Evolutionary conservation across 179 eudicot genomes (phyloP).

Genomic region (Pouteria campechiana): DNA sequence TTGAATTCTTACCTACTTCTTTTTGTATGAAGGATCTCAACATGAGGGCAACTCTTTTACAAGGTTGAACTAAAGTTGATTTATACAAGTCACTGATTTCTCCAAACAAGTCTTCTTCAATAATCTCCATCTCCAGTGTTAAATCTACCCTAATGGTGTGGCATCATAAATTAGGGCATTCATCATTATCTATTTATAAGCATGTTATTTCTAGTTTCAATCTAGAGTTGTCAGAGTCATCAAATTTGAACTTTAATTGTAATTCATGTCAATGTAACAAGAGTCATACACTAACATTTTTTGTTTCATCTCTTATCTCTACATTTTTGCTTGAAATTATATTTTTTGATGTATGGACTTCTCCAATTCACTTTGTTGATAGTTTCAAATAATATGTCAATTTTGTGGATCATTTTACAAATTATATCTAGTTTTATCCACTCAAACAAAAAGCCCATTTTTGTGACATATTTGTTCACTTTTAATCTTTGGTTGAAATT

Average conservation of each 20-base stretch:
- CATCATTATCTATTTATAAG: neutral
- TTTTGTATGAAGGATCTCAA: slow-evolving; percentile 4
- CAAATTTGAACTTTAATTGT: too few relatives aligned
- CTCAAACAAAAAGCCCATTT: too few relatives aligned
- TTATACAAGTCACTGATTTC: neutral
- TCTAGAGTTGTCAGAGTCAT: too few relatives aligned
- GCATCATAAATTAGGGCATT: slow-evolving; percentile 3
- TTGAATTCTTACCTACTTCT: slow-evolving; percentile 1
- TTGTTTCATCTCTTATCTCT: neutral
- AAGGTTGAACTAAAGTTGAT: neutral
- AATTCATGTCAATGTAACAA: slow-evolving; percentile 3
- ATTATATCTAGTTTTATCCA: too few relatives aligned
- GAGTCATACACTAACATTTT: slow-evolving; percentile 2
- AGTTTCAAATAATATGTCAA: neutral
- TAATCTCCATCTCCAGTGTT: too few relatives aligned
- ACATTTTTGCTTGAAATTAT: neutral
- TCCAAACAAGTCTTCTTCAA: too few relatives aligned
- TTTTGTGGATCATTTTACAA: slow-evolving; percentile 5
- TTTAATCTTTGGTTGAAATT: slow-evolving; percentile 4
- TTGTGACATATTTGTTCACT: too few relatives aligned
- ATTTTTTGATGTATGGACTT: slow-evolving; percentile 5
- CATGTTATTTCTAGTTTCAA: neutral
- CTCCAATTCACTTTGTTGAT: neutral
- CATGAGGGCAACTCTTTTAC: neutral
- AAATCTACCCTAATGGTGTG: too few relatives aligned